Evolutionary conservation across 1,139 yeast genomes (phyloP), one percentile per base, ranked within the genome.

Genomic region (Kazachstania sp.): DNA sequence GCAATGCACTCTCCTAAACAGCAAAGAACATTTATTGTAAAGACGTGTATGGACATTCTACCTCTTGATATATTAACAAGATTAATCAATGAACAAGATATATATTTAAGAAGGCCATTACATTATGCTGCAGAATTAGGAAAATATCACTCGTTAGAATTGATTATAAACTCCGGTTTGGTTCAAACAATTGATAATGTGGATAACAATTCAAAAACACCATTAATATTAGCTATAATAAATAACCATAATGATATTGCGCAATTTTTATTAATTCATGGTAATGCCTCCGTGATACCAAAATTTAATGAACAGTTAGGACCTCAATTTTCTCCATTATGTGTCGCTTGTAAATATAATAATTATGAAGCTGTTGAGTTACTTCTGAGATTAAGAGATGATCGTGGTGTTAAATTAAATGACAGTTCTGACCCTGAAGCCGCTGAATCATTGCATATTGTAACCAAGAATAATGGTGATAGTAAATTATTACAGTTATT

Each of bases 271-370:
- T 48, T 69, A 29, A 43, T 50, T 6, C 59, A 63, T 31, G 69
- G 72, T 43, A 81, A 83, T 2, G 74, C 82, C 28, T 75, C 76
- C 52, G 77, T 83, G 8, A 74, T 75, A 45, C 86, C 87, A 0
- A 66, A 48, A 23, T 53, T 52, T 29, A 52, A 57, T n/a, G 71
- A 71, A 54, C 75, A 78, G 2, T 69, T 78, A 39, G 37, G 75
- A 53, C 81, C 82, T 18, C 79, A 76, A 54, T 87, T 88, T 60
- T 74, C 87, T 41, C 97, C 98, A 0, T 72, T 92, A 38, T 87
- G 86, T 58, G 79, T 85, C 61, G 97, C 97, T 1, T 92, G 98
- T 65, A 84, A 85, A 58, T 77, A 79, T 52, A 97, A 97, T 8
- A 81, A 86, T 55, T 77, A 74, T 54, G 78, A 78, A 49, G 83